Evolutionary conservation across 1,284 basidiomycete genomes (phyloP), one percentile per base, ranked within the genome.

Genomic region (Leucoagaricus sp.): DNA sequence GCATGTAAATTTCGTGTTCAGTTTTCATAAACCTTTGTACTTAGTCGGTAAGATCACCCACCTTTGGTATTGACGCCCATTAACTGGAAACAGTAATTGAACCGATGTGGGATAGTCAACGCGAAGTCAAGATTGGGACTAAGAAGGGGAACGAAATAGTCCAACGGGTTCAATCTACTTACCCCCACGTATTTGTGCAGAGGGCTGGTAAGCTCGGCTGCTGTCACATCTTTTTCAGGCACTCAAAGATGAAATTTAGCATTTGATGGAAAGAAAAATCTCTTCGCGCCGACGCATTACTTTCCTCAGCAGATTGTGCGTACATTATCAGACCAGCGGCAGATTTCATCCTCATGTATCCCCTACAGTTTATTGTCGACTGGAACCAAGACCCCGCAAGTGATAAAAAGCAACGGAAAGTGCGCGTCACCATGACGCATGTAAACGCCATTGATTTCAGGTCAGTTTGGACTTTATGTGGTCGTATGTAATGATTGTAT

Each of bases 221-320:
- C 34, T 38, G 29, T 25, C 2, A 38, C 12, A 28, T n/a, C n/a
- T n/a, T n/a, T n/a, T n/a, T n/a, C n/a, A n/a, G 28, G 3, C 25
- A 23, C 25, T 42, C 15, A 49, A 19, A 5, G 13, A 13, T 23
- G 10, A 31, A n/a, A 9, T 21, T 3, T 19, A 74, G 72, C 70
- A 1, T 74, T 61, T 51, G 72, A 73, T 49, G 72, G 72, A 5
- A 69, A 70, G 57, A 67, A 67, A 40, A 73, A 72, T 47, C 50
- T 74, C 1, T 74, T 66, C 46, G 69, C 69, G 0, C 65, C 63
- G 26, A 26, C 41, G 28, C 36, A 58, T 19, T 72, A 70, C 38
- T 64, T 71, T 48, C 29, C 55, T 29, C 49, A 60, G n/a, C 53
- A 65, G 51, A 61, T 64, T 53, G 67, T 67, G 47, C 42, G 56